A percentile compares a stretch with the other conserved stretches of the same genome.
phyloP scores from a whole-genome alignment of 257 asterid species.

The Solanum gracilifrons region DNA sequence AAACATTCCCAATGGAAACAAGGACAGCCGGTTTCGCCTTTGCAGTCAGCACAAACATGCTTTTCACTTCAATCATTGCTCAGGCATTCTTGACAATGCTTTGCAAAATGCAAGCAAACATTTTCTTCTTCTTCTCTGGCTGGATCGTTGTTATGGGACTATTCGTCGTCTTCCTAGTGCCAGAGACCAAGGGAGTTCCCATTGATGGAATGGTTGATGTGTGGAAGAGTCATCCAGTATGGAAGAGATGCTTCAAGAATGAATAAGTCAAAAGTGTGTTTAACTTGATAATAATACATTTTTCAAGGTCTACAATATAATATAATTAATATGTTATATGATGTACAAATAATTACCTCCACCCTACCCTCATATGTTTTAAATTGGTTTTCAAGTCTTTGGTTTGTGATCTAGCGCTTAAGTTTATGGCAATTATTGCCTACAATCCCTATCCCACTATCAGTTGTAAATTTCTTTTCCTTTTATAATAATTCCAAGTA shows the following conservation, averaged over 20 bases:
- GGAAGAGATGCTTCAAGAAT: constrained; percentile 14
- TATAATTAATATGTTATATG: neutral
- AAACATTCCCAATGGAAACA: constrained; percentile 60
- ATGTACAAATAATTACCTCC: neutral
- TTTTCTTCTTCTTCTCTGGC: constrained; percentile 26
- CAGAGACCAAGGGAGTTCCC: constrained; percentile 30
- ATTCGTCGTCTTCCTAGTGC: constrained; percentile 17
- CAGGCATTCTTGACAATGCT: constrained; percentile 27
- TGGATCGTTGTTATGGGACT: constrained; percentile 24
- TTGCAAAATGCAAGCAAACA: constrained; percentile 26
- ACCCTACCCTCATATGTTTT: neutral
- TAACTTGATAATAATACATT: neutral
- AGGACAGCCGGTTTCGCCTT: constrained; percentile 62
- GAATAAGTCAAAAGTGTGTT: neutral
- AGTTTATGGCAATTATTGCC: neutral
- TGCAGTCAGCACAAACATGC: constrained; percentile 50
- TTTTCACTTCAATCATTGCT: constrained; percentile 26
- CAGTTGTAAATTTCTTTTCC: neutral
- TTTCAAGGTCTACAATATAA: neutral
- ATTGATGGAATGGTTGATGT: constrained; percentile 17
- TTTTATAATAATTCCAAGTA: neutral
- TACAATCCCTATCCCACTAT: neutral
- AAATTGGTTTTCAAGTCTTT: neutral
- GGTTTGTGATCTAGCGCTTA: neutral
- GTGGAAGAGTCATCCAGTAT: constrained; percentile 23